Evolutionary conservation across 805 yeast genomes (phyloP).

Genomic region (Isabelozyma pseudorhagii): DNA sequence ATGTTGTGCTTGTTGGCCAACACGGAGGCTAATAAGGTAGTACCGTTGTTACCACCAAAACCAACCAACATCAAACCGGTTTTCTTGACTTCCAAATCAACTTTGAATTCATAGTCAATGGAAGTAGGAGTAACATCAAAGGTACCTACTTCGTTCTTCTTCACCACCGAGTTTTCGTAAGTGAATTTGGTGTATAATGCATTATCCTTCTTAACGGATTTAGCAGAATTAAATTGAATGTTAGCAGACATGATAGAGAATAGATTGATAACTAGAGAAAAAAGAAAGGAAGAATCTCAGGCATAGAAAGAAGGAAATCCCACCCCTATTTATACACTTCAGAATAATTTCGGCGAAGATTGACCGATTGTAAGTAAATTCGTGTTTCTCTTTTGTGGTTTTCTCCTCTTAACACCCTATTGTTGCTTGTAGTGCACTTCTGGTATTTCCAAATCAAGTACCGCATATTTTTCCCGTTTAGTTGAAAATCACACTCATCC

Average conservation of each 20-base stretch:
- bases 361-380: conserved; percentile 1
- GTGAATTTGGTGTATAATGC: conserved; percentile 60
- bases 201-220: conserved; percentile 46
- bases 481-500: conserved; percentile 4
- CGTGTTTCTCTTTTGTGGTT: background rate
- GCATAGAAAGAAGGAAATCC: background rate
- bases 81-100: conserved; percentile 77
- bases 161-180: conserved; percentile 75
- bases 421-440: background rate
- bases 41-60: conserved; percentile 94
- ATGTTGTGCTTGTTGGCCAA: conserved; percentile 81
- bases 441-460: background rate
- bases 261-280: background rate
- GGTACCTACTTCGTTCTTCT: conserved; percentile 47
- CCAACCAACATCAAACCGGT: conserved; percentile 91
- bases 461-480: background rate
- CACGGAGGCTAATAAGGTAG: conserved; percentile 82
- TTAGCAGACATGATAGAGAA: conserved; percentile 21
- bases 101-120: conserved; percentile 79
- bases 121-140: conserved; percentile 67
- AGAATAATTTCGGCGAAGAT: conserved; percentile 4
- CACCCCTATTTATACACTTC: conserved; percentile 10
- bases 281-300: background rate
- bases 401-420: background rate
- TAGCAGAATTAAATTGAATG: conserved; percentile 58